Evolutionary conservation across 768 basidiomycete species (phyloP), one percentile per base, ranked within the genome.

Genomic region (Psilocybe sp.): DNA sequence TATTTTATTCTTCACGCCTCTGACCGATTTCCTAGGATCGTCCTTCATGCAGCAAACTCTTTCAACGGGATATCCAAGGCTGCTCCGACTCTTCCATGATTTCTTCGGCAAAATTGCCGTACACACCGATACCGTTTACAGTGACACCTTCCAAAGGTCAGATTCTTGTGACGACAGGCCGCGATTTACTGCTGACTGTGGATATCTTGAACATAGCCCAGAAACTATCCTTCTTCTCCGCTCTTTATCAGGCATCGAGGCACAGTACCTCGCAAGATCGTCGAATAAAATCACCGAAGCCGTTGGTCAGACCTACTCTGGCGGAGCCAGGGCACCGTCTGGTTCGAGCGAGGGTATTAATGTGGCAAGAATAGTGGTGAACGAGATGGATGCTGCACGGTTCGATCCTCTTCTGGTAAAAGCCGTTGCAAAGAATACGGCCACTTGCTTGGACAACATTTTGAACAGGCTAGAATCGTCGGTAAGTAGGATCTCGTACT

Each of bases 81-180:
- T 99, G 2, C 66, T 99, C 8, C 81, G 97, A 9, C 77, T 98
- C 2, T 95, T 99, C 69, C 97, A 99, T 48, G 93, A 94, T 36
- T 97, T 99, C 70, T 99, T 99, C 64, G 84, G 88, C 28, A 94
- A 94, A 65, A 92, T 98, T 46, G 85, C 92, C 2, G 88, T 96
- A 10, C 91, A 98, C 63, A 97, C 97, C 1, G 96, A 98, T 61
- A 98, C 97, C 0, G 73, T 90, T 5, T 98, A 98, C 64, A 85
- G 82, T 0, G 81, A 85, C 46, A 76, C 81, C 0, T 79, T 88
- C 44, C 97, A 99, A 69, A 93, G 91, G 92, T 90, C 14, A 18
- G 11, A 3, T 54, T 65, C 53, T 28, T 44, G 18, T 31, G 37
- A 8, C 36, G 44, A 20, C 33, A 18, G 18, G 19, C 45, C 34